Evolutionary conservation across 164 flowering plant genomes (phyloP).

Genomic region (Annona squamosa): DNA sequence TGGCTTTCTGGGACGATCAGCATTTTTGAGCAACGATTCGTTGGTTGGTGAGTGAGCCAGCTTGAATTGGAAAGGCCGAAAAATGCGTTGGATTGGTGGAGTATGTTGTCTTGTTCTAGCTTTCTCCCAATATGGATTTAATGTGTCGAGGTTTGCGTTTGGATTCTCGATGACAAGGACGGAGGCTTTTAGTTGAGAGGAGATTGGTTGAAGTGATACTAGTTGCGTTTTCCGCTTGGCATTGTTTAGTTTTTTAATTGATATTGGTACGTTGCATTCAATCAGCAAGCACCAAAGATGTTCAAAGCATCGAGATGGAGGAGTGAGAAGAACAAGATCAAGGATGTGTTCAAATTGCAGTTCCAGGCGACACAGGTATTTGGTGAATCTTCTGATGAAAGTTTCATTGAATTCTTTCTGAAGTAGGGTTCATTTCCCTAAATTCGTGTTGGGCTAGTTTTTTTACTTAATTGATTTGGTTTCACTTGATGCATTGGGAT

Average conservation of each 20-base stretch:
- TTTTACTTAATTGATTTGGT: too few species aligned
- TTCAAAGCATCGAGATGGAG: conserved; percentile 82
- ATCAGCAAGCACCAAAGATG: conserved; percentile 37
- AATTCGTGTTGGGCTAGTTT: too few species aligned
- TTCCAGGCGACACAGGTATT: conserved; percentile 78
- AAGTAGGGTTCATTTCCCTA: neutral
- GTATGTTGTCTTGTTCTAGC: too few species aligned
- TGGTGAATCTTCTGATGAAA: neutral
- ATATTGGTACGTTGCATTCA: conserved; percentile 15
- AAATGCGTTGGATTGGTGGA: neutral
- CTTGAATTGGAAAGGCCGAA: neutral
- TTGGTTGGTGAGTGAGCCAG: neutral
- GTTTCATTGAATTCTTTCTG: neutral
- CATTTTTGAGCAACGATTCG: neutral
- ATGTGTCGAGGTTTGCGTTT: neutral
- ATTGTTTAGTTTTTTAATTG: neutral
- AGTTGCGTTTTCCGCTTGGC: neutral
- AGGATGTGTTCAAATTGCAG: conserved; percentile 68
- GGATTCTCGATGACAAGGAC: neutral
- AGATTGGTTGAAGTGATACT: neutral
- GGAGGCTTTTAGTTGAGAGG: neutral
- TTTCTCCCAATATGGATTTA: neutral
- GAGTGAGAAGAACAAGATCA: conserved; percentile 80
- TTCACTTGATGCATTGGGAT: too few species aligned
- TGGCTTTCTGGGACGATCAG: neutral